Base-by-base conservation (phyloP, 2,329 filamentous ascomycete species). In the Capronia coronata region DNA sequence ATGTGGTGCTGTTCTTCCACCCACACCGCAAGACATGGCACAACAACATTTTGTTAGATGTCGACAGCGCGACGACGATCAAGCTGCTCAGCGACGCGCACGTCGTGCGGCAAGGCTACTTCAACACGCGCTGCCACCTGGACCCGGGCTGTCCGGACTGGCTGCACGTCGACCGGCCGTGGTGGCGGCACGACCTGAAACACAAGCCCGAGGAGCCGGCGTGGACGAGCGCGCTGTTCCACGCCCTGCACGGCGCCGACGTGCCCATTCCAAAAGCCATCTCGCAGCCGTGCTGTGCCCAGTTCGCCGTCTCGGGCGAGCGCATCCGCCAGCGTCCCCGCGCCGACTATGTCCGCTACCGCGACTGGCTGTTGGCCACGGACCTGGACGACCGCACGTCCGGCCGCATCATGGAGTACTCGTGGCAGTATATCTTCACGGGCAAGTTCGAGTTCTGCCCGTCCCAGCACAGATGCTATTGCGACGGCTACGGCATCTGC, bases 381-480 rank as follows among this genome's bases (percentile, higher is more conserved):
- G 67, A 73, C 14, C 61, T 82, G 19, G 68, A 66, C 21, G 77
- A 82, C 60, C 73, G 71, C 37, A 67, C 80, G 13, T 76, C 75
- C 9, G 79, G 79, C 3, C 71, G 79, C 2, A 69, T 82, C 9
- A 82, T 78, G 69, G 80, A 83, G 61, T 82, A 83, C 60, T 64
- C 80, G 1, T 83, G 80, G 80, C 78, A 82, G 51, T 78, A 74
- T 51, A 71, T 83, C 13, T 83, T 82, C 61, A 76, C 77, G 0
- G 76, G 74, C 1, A 54, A 71, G 19, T 60, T 65, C 10, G 64
- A 68, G 18, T 60, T 69, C 37, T 76, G 74, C 50, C 70, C 71
- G 3, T 64, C 65, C 19, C 75, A 79, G 65, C 70, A 76, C 50
- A 63, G 75, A 0, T 84, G 81, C 65, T 80, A 80, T 54, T 84